phyloP scores from a whole-genome alignment of 257 asterid genomes.

The Echium plantagineum region DNA sequence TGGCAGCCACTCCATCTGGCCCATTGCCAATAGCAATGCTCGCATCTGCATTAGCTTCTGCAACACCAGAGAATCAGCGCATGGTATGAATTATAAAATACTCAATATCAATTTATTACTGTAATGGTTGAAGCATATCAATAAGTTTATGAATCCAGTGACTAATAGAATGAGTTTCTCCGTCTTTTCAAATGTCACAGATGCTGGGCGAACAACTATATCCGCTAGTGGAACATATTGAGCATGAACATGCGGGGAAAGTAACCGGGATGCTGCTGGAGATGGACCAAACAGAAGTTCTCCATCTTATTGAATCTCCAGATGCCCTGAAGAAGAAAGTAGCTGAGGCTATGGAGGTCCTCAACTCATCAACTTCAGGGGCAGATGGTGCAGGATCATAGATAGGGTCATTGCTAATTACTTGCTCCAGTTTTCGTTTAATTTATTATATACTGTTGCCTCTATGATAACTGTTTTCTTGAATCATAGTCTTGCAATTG shows the following conservation, averaged over 20 bases:
- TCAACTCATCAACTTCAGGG: slow-evolving; percentile 14
- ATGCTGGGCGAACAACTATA: not conserved
- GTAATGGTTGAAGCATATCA: no score
- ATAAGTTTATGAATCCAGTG: not conserved
- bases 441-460: not conserved
- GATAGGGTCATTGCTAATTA: not conserved
- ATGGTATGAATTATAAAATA: slow-evolving; percentile 22
- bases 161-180: not conserved
- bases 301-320: not conserved
- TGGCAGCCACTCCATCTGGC: slow-evolving; percentile 8
- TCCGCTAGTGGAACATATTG: not conserved
- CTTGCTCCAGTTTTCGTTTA: no score
- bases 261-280: not conserved
- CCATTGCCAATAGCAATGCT: slow-evolving; percentile 45
- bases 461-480: not conserved
- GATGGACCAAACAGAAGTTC: not conserved
- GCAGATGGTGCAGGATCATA: not conserved
- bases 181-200: not conserved
- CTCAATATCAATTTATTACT: not conserved
- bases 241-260: not conserved
- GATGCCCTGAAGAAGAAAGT: not conserved
- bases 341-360: not conserved
- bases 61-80: slow-evolving; percentile 64
- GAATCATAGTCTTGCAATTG: not conserved
- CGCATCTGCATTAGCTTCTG: slow-evolving; percentile 72